A percentile compares a stretch with the other conserved stretches of the same genome.
Evolutionary conservation across 768 basidiomycete genomes (phyloP).

Genomic region (Melanogaster broomeanus): DNA sequence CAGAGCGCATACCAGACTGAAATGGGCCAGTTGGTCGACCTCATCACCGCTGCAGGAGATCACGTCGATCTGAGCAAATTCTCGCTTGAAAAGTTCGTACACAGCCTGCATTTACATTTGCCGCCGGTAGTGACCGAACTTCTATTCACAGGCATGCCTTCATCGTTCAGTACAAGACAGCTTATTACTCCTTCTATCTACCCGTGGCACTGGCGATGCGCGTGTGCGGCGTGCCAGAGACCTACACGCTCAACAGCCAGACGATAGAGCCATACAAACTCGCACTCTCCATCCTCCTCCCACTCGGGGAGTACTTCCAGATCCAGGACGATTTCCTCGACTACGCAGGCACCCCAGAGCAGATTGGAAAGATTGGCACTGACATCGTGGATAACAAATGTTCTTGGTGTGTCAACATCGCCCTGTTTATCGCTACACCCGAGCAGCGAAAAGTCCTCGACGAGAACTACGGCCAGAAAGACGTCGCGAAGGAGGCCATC

Average conservation of each 20-base stretch:
- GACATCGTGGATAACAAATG: constrained; percentile 99
- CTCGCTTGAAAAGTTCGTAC: constrained; percentile 73
- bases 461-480: constrained; percentile 65
- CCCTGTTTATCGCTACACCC: constrained; percentile 57
- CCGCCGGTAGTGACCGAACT: not conserved
- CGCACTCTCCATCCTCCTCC: constrained; percentile 81
- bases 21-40: constrained; percentile 93
- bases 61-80: constrained; percentile 85
- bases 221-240: constrained; percentile 62
- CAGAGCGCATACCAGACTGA: constrained; percentile 85
- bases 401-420: constrained; percentile 93
- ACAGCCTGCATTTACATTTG: not conserved
- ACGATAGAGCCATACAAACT: constrained; percentile 63
- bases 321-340: constrained; percentile 98
- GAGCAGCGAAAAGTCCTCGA: constrained; percentile 62
- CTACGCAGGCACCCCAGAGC: constrained; percentile 84
- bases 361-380: constrained; percentile 95
- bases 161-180: constrained; percentile 97
- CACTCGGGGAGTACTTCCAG: constrained; percentile 98
- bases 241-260: constrained; percentile 42
- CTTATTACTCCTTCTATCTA: constrained; percentile 98
- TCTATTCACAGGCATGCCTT: constrained; percentile 67
- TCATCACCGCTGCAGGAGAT: constrained; percentile 94
- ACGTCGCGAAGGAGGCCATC: constrained; percentile 47
- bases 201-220: constrained; percentile 95